Conservation (phyloP, 1,284 basidiomycete species). For the Schizophyllum amplum region DNA sequence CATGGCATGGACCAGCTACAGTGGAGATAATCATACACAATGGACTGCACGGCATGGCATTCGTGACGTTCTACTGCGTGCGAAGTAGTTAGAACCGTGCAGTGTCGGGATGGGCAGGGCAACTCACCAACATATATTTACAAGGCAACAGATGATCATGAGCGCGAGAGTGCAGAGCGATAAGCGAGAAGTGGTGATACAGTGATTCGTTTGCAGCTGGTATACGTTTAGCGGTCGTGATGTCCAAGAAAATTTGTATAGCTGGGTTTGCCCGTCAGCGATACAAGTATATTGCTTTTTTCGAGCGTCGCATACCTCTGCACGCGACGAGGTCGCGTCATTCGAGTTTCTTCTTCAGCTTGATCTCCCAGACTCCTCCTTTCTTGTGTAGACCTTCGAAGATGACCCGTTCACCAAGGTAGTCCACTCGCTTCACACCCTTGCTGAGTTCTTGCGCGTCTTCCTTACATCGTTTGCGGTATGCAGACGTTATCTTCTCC, state of each 20-base stretch:
- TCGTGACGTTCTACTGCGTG: not conserved
- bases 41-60: not conserved
- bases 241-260: no score
- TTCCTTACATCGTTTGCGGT: not conserved
- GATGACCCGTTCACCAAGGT: not conserved
- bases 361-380: not conserved
- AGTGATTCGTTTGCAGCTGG: not conserved
- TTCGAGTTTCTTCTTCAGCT: not conserved
- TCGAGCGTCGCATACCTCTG: not conserved
- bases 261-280: no score
- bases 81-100: not conserved
- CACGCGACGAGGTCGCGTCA: not conserved
- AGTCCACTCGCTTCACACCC: not conserved
- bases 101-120: not conserved
- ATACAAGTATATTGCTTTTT: no score
- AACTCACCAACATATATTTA: not conserved
- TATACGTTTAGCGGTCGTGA: not conserved
- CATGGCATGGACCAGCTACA: not conserved
- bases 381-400: not conserved
- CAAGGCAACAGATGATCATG: not conserved
- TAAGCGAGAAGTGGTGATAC: not conserved
- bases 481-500: not conserved
- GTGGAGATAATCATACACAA: not conserved
- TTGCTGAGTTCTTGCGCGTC: not conserved
- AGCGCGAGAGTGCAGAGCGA: not conserved